Evolutionary conservation across 2,329 filamentous ascomycete genomes (phyloP).

Genomic region (Penicillium sp.): DNA sequence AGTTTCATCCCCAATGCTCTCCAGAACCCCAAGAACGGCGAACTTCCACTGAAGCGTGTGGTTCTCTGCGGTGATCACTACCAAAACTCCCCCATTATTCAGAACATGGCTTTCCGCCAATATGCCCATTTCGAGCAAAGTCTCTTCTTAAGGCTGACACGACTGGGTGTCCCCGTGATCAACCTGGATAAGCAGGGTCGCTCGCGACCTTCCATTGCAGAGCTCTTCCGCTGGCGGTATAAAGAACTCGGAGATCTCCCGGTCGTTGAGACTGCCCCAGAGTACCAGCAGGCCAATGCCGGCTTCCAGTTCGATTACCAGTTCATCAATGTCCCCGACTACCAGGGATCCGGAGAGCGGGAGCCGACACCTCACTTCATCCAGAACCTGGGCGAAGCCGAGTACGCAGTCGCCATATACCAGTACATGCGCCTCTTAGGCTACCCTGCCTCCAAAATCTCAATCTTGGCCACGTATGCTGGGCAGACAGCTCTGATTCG

Average conservation of each 20-base stretch:
- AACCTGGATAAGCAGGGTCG: conserved; percentile 91
- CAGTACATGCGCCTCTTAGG: conserved; percentile 97
- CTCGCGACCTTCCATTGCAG: conserved; percentile 78
- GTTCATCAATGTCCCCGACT: conserved; percentile 92
- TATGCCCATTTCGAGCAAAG: conserved; percentile 96
- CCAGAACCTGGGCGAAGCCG: conserved; percentile 93
- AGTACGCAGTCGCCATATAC: conserved; percentile 92
- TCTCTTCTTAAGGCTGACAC: conserved; percentile 83
- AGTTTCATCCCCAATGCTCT: conserved; percentile 94
- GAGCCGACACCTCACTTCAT: conserved; percentile 93
- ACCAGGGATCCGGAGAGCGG: conserved; percentile 81
- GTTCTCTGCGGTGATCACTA: conserved; percentile 93
- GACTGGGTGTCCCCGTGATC: conserved; percentile 86
- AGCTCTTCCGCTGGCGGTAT: conserved; percentile 93
- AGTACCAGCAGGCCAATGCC: conserved; percentile 80
- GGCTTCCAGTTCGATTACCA: conserved; percentile 94
- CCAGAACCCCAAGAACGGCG: conserved; percentile 71
- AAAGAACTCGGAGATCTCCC: conserved; percentile 73
- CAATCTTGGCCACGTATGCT: conserved; percentile 88
- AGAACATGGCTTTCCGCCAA: conserved; percentile 88
- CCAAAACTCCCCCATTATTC: conserved; percentile 93
- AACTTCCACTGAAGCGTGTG: conserved; percentile 76
- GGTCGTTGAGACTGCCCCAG: conserved; percentile 61
- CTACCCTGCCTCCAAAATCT: conserved; percentile 79
- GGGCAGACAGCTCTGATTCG: conserved; percentile 84